Base-by-base conservation (phyloP, 2,329 filamentous ascomycete genomes). In the Stachybotrys chartarum region DNA sequence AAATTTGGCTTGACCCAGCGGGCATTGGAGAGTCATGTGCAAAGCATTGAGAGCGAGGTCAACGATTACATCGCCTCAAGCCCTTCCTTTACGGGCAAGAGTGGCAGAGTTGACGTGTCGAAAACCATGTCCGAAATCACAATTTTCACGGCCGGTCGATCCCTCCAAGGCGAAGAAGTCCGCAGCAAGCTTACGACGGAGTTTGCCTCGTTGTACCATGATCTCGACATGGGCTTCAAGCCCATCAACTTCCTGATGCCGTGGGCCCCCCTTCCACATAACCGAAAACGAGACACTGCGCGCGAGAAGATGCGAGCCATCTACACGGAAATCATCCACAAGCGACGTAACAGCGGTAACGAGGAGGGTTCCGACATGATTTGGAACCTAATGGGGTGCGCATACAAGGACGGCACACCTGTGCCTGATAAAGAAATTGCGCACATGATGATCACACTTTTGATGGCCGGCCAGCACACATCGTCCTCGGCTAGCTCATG, bases 401-500 rank as follows among this genome's bases (percentile, higher is more conserved):
- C 73, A 11, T 93, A 93, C 80, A 91, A 91, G 73, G 78, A 89
- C 62, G 88, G 89, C 50, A 78, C 75, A 11, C 72, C 77, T 0
- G 72, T 92, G 1, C 85, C 88, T 0, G 88, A 93, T 67, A 80
- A 84, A 61, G 88, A 93, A 66, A 83, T 93, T 53, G 88, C 88
- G 0, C 85, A 91, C 70, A 89, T 93, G 78, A 91, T 93, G 89
- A 93, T 93, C 65, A 88, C 88, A 0, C 78, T 93, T 16, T 79
- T 93, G 53, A 92, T 94, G 88, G 89, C 86, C 11, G 89, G 89
- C 52, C 89, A 94, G 66, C 89, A 93, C 73, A 88, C 87, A 1
- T 91, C 88, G 0, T 87, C 88, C 6, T 86, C 88, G 0, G 87
- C 87, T n/a, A 84, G 84, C 61, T 80, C 86, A 8, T 93, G 88